A percentile compares a stretch with the other conserved stretches of the same genome.
Evolutionary conservation across 2,329 filamentous ascomycete genomes (phyloP).

Genomic region (Pseudocercospora macadamiae): DNA sequence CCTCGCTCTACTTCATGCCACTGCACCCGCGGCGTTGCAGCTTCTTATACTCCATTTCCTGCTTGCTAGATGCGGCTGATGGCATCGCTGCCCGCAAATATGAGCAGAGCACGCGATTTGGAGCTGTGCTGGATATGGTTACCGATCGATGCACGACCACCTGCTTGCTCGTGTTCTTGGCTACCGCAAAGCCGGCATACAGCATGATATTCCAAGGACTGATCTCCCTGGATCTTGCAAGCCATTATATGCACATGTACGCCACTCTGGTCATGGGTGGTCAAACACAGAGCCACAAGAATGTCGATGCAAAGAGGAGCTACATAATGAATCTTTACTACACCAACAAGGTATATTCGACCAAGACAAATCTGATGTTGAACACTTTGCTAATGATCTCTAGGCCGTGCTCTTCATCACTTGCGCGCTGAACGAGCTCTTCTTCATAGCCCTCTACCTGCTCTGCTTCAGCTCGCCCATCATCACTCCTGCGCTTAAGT

Average conservation of each 20-base stretch:
- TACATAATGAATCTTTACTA: constrained; percentile 95
- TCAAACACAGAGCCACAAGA: constrained; percentile 83
- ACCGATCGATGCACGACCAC: constrained; percentile 97
- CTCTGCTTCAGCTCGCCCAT: constrained; percentile 93
- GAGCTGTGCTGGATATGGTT: constrained; percentile 97
- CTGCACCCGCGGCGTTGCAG: constrained; percentile 96
- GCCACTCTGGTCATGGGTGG: constrained; percentile 88
- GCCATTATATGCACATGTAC: constrained; percentile 99
- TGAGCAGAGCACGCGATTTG: constrained; percentile 92
- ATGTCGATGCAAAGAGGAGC: constrained; percentile 83
- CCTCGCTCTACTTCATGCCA: constrained; percentile 98
- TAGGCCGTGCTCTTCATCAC: constrained; percentile 89
- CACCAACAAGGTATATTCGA: constrained; percentile 82
- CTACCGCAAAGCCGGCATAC: constrained; percentile 92
- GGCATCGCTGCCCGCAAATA: constrained; percentile 86
- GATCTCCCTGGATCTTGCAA: constrained; percentile 89
- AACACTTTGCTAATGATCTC: constrained; percentile 14
- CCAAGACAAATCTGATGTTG: neutral
- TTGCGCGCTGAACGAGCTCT: constrained; percentile 89
- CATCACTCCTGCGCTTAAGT: constrained; percentile 75
- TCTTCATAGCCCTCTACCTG: constrained; percentile 98
- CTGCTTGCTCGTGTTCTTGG: constrained; percentile 91
- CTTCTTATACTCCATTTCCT: constrained; percentile 87
- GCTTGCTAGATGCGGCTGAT: constrained; percentile 91
- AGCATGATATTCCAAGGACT: constrained; percentile 91